Evolutionary conservation across 179 eudicot species (phyloP), one percentile per base, ranked within the genome.

Genomic region (Silene vulgaris): DNA sequence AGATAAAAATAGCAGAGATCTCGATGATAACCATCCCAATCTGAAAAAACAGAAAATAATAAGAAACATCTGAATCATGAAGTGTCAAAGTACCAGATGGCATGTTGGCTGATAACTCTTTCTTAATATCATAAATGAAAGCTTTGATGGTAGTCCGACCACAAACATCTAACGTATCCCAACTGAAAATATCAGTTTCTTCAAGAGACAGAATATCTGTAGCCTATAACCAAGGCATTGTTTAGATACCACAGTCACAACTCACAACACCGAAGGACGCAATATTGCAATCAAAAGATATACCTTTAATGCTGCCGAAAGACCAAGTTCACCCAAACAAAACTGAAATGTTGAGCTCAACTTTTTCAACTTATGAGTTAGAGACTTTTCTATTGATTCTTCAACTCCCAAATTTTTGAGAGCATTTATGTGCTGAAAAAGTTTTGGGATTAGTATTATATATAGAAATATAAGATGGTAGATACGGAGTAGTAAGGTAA

Each of bases 251-350:
- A 19, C 67, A 19, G 68, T 9, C 66, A 74, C 16, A 13, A 77
- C 60, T 9, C 66, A 74, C 16, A 13, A 77, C 60, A 50, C 6
- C 30, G 45, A 17, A 72, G 23, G 19, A 20, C 59, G 12, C 20
- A 74, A 82, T 9, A 48, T 12, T 63, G 56, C 57, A 26, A 30
- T 69, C 26, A 72, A 35, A 78, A 20, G 1, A 59, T 35, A 60
- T 84, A 93, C 99, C 97, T 96, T 87, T 35, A 76, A 60, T 72
- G 94, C 89, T 75, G 90, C 79, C 97, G 96, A 96, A 74, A 90
- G 77, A 69, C 99, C 99, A 52, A 96, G 94, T 80, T 91, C 96
- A n/a, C 43, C 32, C 79, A 91, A 80, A 82, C 99, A 96, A 71
- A 84, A 93, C 78, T 64, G 48, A 45, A 85, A 85, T 6, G 90